phyloP scores from a whole-genome alignment of 2,329 filamentous ascomycete species.

The Kalmusia sp. region DNA sequence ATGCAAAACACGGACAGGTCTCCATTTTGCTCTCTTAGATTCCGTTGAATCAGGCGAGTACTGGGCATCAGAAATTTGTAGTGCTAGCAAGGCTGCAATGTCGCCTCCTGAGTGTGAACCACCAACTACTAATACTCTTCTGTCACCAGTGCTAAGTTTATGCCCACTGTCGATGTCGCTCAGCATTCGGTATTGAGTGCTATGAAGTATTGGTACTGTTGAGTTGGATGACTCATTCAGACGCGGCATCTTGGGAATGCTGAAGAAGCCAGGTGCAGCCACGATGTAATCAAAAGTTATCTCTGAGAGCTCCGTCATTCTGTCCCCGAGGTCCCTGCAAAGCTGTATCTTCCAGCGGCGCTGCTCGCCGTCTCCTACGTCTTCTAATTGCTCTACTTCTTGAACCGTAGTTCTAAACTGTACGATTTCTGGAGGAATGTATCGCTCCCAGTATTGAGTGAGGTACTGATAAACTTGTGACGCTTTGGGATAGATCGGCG shows the following conservation, averaged over 20 bases:
- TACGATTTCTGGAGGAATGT: constrained; percentile 58
- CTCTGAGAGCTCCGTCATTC: not conserved
- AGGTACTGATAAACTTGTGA: constrained; percentile 77
- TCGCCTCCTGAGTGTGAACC: constrained; percentile 82
- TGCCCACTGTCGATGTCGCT: constrained; percentile 23
- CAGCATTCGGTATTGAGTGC: constrained; percentile 69
- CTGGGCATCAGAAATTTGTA: constrained; percentile 68
- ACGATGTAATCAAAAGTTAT: constrained; percentile 69
- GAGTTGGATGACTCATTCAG: not conserved
- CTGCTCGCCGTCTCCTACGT: not conserved
- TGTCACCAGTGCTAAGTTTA: constrained; percentile 15
- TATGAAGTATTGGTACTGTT: constrained; percentile 62
- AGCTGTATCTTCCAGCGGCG: not conserved
- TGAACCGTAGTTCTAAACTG: constrained; percentile 52
- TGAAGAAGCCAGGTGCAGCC: constrained; percentile 76
- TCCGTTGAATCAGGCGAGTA: constrained; percentile 54
- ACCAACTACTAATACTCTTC: constrained; percentile 64
- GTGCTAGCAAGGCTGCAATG: constrained; percentile 71
- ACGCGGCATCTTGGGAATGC: constrained; percentile 58
- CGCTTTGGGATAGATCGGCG: constrained; percentile 71
- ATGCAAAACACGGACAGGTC: constrained; percentile 63
- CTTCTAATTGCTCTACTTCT: constrained; percentile 5
- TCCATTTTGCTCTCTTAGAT: not conserved
- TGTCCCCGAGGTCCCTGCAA: no score
- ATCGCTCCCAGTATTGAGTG: constrained; percentile 64